Evolutionary conservation across 2,329 filamentous ascomycete genomes (phyloP).

Genomic region (Fusarium verrucosum): DNA sequence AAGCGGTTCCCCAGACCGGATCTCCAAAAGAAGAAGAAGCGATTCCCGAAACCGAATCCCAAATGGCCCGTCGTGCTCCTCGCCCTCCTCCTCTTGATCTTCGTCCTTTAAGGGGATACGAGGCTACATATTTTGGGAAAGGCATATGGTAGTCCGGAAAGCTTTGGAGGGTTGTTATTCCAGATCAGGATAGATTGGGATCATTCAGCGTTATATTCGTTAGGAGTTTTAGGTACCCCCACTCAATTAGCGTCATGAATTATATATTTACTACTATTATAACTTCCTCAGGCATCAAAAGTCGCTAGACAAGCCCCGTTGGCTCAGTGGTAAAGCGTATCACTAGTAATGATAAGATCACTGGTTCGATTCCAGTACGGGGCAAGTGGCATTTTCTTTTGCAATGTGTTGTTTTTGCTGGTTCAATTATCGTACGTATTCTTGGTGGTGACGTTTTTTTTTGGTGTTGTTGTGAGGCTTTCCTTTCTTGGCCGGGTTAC

Average conservation of each 20-base stretch:
- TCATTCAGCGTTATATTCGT: no score
- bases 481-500: background rate
- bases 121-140: no score
- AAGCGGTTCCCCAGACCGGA: no score
- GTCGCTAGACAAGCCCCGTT: conserved; percentile 37
- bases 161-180: no score
- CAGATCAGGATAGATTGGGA: no score
- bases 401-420: background rate
- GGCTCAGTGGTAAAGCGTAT: conserved; percentile 51
- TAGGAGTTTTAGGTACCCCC: background rate
- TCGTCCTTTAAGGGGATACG: no score
- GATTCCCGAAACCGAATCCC: no score
- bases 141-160: no score
- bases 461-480: background rate
- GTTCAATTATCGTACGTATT: background rate
- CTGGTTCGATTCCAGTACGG: conserved; percentile 49
- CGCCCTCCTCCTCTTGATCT: no score
- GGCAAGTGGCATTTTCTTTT: conserved; percentile 28
- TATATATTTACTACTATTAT: background rate
- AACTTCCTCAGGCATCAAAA: rapidly evolving
- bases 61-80: no score
- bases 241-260: no score
- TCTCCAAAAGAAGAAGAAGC: no score
- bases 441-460: background rate
- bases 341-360: conserved; percentile 52